Evolutionary conservation across 2,329 filamentous ascomycete genomes (phyloP).

Genomic region (Mollisia scopiformis): DNA sequence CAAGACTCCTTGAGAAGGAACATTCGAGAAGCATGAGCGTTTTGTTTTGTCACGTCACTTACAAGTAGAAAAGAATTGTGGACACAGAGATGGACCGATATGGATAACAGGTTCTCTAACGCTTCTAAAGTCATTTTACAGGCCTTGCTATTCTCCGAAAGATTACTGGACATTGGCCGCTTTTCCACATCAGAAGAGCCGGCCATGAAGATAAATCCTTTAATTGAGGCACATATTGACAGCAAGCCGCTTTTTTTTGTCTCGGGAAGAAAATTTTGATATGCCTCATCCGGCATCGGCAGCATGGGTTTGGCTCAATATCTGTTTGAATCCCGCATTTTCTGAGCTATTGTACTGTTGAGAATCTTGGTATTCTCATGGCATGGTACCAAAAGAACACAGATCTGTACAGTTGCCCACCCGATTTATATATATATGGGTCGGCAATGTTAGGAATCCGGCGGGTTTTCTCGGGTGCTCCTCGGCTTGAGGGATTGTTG

Average conservation of each 20-base stretch:
- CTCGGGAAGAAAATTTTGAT: neutral
- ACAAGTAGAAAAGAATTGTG: too few species aligned
- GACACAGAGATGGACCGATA: neutral
- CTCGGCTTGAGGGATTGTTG: neutral
- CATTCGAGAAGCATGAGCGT: neutral
- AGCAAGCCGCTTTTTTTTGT: neutral
- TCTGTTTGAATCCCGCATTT: neutral
- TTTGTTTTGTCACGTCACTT: neutral
- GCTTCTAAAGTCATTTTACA: neutral
- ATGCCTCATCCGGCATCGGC: neutral
- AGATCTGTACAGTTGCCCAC: neutral
- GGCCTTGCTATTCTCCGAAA: neutral
- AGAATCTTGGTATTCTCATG: too few species aligned
- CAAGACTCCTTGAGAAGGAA: too few species aligned
- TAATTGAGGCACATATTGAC: neutral
- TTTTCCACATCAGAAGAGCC: neutral
- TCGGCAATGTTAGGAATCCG: too few species aligned
- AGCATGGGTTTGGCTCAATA: neutral
- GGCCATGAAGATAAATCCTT: neutral
- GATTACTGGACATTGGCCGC: neutral
- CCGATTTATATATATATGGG: neutral
- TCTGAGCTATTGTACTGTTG: neutral
- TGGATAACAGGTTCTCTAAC: neutral
- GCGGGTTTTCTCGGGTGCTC: neutral
- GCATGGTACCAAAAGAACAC: neutral